Conservation (phyloP, 345 rosid genomes). For the Populus tremula region DNA sequence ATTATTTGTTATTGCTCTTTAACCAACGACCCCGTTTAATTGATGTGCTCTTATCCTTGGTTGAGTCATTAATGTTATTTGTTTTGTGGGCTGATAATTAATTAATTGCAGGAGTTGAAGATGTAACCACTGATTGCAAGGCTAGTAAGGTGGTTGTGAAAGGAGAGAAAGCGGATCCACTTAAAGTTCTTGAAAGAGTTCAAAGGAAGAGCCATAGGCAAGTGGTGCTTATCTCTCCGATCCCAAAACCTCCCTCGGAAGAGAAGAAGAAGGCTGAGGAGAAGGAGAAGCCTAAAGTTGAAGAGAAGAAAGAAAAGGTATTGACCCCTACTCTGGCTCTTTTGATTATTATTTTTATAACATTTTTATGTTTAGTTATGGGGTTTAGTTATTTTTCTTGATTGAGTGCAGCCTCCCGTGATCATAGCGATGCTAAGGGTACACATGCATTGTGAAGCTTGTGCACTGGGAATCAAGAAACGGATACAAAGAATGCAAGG, state of each 20-base stretch:
- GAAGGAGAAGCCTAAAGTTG: slow-evolving; percentile 51
- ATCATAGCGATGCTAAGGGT: slow-evolving; percentile 66
- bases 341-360: neutral
- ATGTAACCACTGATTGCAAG: slow-evolving; percentile 78
- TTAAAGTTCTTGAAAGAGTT: slow-evolving; percentile 71
- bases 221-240: slow-evolving; percentile 85
- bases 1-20: neutral
- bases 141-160: slow-evolving; percentile 78
- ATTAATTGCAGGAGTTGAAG: slow-evolving; percentile 65
- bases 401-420: slow-evolving; percentile 50
- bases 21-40: neutral
- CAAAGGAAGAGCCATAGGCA: slow-evolving; percentile 79
- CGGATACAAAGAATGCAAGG: slow-evolving; percentile 91
- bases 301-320: slow-evolving; percentile 80
- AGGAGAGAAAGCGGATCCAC: slow-evolving; percentile 91
- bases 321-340: neutral
- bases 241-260: slow-evolving; percentile 65
- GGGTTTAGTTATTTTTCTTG: slow-evolving; percentile 4
- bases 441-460: slow-evolving; percentile 95
- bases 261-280: slow-evolving; percentile 53
- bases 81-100: neutral
- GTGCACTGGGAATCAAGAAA: slow-evolving; percentile 82
- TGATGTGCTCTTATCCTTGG: neutral
- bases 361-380: neutral
- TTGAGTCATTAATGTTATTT: neutral